These are phyloP conservation scores for Suillus subalutaceus DNA, from an alignment of 768 basidiomycete genomes.

Conservation along the genomic window DNA sequence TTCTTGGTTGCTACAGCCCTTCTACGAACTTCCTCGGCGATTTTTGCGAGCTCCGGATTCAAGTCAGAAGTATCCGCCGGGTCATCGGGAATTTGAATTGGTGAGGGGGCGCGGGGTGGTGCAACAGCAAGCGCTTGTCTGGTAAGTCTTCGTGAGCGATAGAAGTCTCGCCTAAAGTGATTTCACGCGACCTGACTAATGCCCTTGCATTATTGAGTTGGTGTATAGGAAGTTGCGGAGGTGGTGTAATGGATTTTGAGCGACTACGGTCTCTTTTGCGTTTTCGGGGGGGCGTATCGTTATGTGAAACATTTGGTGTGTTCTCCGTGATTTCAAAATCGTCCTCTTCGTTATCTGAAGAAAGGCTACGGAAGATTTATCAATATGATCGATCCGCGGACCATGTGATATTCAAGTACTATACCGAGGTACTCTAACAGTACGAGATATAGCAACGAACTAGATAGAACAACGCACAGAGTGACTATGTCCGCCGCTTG, in stretches of 20 bases:
- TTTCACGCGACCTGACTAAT: constrained; percentile 56
- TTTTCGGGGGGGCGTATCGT: constrained; percentile 36
- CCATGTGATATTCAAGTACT: constrained; percentile 4
- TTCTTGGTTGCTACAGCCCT: constrained; percentile 29
- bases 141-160: constrained; percentile 12
- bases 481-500: constrained; percentile 40
- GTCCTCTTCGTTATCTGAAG: constrained; percentile 49
- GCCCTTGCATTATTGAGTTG: constrained; percentile 59
- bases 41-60: constrained; percentile 65
- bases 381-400: not conserved
- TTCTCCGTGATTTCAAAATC: constrained; percentile 44
- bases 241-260: constrained; percentile 77
- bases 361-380: constrained; percentile 27
- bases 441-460: not conserved
- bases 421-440: constrained; percentile 3
- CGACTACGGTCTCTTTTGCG: constrained; percentile 56
- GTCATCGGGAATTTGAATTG: constrained; percentile 45
- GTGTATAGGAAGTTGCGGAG: constrained; percentile 59
- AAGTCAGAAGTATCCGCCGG: constrained; percentile 51
- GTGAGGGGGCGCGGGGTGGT: constrained; percentile 48
- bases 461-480: constrained; percentile 40
- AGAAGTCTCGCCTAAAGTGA: not conserved
- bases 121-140: constrained; percentile 52
- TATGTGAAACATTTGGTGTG: constrained; percentile 22
- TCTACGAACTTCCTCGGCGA: constrained; percentile 45